Evolutionary conservation across 305 asterid genomes (phyloP), one percentile per base, ranked within the genome.

Genomic region (Fraxinus dipetala): DNA sequence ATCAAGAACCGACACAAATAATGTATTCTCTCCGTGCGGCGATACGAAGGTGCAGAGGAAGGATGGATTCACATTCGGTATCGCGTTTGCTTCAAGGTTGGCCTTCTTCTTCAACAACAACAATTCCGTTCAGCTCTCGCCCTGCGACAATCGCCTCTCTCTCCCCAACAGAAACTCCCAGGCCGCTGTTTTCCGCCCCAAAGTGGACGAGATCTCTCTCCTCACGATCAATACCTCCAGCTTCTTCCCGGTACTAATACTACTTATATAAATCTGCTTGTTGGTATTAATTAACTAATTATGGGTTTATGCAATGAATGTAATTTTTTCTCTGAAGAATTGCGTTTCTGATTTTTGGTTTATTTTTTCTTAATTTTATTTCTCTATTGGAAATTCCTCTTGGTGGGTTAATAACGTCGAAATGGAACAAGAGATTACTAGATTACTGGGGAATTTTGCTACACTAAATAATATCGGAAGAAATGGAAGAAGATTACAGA

Each of bases 181-280:
- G 90, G 75, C 94, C 81, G 90, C 99, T 65, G 91, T 93, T 72
- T 95, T 95, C 91, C 95, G 98, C 79, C 98, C 99, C 77, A 94
- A 92, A 87, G 95, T 95, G 73, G 98, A 95, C 83, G 97, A 95
- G 94, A 95, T 95, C 94, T 92, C 98, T 22, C 97, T 95, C 79
- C 97, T 94, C 77, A 91, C 97, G 2, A 86, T 95, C 86, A 93
- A 91, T 83, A 93, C 94, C 82, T 85, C 97, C 80, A 91, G 32
- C 78, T 95, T 93, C 86, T 85, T 79, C 48, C 99, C 98, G 90
- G 99, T 95, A 94, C 56, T 70, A 6, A 16, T 78, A 24, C 56
- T 14, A 40, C 69, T 8, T n/a, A 1, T n/a, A 54, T n/a, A 54
- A 9, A 70, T 69, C 24, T 70, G 38, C 40, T 40, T 78, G 8